Evolutionary conservation across 345 rosid species (phyloP).

Genomic region (Erucastrum elatum): DNA sequence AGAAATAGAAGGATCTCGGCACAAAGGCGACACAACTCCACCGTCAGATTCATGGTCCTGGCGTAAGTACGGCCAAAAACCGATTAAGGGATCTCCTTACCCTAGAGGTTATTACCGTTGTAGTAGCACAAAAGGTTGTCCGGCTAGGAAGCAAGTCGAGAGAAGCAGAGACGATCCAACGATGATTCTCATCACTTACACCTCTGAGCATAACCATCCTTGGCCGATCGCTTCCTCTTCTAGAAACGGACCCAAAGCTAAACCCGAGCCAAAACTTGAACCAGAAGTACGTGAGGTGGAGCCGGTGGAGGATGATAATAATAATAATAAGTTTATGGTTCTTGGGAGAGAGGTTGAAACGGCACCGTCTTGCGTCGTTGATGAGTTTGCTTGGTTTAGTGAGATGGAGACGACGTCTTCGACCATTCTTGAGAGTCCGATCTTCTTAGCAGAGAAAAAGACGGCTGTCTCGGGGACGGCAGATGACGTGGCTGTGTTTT

Average conservation of each 20-base stretch:
- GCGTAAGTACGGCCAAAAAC: constrained; percentile 98
- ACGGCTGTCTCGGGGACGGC: constrained; percentile 16
- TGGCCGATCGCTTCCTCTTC: constrained; percentile 68
- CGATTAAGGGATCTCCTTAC: constrained; percentile 96
- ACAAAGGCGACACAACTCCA: constrained; percentile 74
- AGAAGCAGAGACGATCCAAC: constrained; percentile 81
- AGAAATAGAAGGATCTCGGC: constrained; percentile 66
- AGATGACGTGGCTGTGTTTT: constrained; percentile 54
- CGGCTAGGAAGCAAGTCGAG: constrained; percentile 95
- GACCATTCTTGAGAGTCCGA: constrained; percentile 63
- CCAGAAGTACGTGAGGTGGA: constrained; percentile 43
- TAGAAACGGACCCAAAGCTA: constrained; percentile 44
- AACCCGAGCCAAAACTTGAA: constrained; percentile 38
- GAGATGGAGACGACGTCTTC: constrained; percentile 84
- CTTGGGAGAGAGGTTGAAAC: constrained; percentile 44
- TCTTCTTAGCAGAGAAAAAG: constrained; percentile 49
- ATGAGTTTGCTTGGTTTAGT: constrained; percentile 80
- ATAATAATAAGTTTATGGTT: constrained; percentile 46
- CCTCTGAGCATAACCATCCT: constrained; percentile 93
- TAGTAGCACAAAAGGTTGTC: constrained; percentile 96
- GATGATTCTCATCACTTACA: constrained; percentile 82
- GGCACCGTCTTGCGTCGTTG: constrained; percentile 45
- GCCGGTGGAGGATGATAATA: constrained; percentile 43
- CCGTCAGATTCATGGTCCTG: constrained; percentile 99
- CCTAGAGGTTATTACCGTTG: constrained; percentile 97